phyloP scores from a whole-genome alignment of 352 stramenopile species.

The Phytopythium sindhum region DNA sequence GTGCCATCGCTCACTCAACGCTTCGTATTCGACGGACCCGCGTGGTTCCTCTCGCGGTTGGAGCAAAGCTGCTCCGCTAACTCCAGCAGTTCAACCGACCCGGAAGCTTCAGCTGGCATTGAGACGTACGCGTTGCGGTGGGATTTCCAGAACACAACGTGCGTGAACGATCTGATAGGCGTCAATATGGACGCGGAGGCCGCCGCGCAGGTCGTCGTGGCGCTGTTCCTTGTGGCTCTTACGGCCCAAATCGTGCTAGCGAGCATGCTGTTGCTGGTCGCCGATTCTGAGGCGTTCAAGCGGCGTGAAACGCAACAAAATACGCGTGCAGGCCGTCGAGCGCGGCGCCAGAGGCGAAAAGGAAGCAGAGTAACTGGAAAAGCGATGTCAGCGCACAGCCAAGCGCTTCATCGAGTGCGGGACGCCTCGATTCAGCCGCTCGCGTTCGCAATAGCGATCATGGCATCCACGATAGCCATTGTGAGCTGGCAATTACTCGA shows the following conservation, averaged over 20 bases:
- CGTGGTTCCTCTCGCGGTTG: constrained; percentile 42
- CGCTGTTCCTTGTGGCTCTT: constrained; percentile 5
- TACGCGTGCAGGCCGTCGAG: background rate
- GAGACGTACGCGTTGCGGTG: constrained; percentile 28
- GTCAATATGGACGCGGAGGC: constrained; percentile 5
- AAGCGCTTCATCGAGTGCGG: background rate
- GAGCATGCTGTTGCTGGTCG: constrained; percentile 5
- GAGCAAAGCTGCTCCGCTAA: constrained; percentile 16
- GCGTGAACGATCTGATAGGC: constrained; percentile 7
- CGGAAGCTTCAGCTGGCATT: constrained; percentile 3
- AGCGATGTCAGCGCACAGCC: background rate
- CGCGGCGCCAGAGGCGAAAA: background rate
- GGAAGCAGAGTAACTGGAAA: background rate
- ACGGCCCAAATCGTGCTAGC: constrained; percentile 7
- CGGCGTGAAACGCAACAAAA: background rate
- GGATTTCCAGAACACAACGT: constrained; percentile 16
- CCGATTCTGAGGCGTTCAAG: constrained; percentile 4
- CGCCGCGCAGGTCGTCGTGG: background rate
- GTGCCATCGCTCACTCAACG: constrained; percentile 41
- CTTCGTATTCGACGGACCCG: constrained; percentile 45
- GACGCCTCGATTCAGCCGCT: background rate
- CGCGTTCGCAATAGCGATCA: background rate
- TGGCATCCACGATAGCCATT: background rate
- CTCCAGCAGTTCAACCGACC: background rate
- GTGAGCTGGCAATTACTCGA: background rate